Evolutionary conservation across 116 monocot genomes (phyloP), one percentile per base, ranked within the genome.

Genomic region (Thalassia testudinum): DNA sequence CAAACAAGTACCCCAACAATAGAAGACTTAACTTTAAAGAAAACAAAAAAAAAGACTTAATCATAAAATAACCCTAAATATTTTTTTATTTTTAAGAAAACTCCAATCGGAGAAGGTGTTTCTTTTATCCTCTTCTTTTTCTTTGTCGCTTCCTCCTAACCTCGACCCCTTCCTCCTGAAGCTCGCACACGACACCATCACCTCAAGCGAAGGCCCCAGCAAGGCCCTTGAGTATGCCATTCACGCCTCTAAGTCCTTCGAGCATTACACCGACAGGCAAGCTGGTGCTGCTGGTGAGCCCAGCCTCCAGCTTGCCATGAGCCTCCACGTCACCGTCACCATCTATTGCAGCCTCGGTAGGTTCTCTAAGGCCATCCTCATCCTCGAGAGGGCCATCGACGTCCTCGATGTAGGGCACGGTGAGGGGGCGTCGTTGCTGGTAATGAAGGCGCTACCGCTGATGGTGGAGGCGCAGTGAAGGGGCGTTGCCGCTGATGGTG

Each of bases 81-180:
- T n/a, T n/a, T n/a, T n/a, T n/a, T n/a, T n/a, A n/a, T n/a, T n/a
- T n/a, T n/a, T n/a, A n/a, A n/a, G n/a, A n/a, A n/a, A n/a, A n/a
- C n/a, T n/a, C n/a, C n/a, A n/a, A n/a, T n/a, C n/a, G n/a, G n/a
- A n/a, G n/a, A n/a, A n/a, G n/a, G n/a, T n/a, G n/a, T n/a, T n/a
- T n/a, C n/a, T n/a, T n/a, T n/a, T n/a, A n/a, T n/a, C n/a, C n/a
- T n/a, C n/a, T n/a, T n/a, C n/a, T n/a, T n/a, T n/a, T n/a, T n/a
- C n/a, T n/a, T n/a, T n/a, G n/a, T n/a, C 64, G n/a, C n/a, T n/a
- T n/a, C n/a, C n/a, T n/a, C 85, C 85, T 37, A 89, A 97, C 72
- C 82, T 97, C 30, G 85, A 85, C 1, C 89, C 89, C 5, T 89
- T 97, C 75, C 71, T 97, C 1, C 77, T 89, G 25, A 97, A 89